A percentile compares a stretch with the other conserved stretches of the same genome.
Conservation (phyloP, 2,329 filamentous ascomycete species). For the Gnomoniopsis smithogilvyi region DNA sequence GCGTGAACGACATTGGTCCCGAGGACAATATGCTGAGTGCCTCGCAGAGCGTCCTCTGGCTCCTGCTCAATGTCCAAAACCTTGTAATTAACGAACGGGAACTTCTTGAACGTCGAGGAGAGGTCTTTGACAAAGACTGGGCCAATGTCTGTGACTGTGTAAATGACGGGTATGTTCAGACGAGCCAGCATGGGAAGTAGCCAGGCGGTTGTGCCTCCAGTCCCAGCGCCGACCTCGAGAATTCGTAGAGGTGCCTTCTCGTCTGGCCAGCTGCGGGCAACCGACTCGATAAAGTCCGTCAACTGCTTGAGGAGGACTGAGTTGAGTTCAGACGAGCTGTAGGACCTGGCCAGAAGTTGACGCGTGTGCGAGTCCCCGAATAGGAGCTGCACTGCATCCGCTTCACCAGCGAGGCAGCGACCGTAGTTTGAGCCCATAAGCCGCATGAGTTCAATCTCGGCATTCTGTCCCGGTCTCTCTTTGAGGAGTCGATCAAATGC, state of each 20-base stretch:
- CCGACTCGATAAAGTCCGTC: background rate
- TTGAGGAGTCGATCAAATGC: background rate
- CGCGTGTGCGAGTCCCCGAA: background rate
- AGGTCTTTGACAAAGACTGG: background rate
- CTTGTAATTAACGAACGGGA: background rate
- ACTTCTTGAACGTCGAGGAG: background rate
- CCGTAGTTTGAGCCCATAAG: background rate
- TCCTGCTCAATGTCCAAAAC: constrained; percentile 2
- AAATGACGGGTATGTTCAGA: background rate
- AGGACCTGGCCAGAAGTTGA: background rate
- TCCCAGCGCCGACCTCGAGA: too few relatives aligned
- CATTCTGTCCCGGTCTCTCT: background rate
- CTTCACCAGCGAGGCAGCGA: background rate
- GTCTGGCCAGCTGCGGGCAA: background rate
- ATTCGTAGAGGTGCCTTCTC: background rate
- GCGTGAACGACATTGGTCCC: background rate
- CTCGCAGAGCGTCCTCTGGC: background rate
- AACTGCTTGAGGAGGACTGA: background rate
- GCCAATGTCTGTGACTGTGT: background rate
- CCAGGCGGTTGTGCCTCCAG: constrained; percentile 1
- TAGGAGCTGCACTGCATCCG: background rate
- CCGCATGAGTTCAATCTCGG: background rate
- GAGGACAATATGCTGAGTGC: background rate
- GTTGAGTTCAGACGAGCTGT: background rate
- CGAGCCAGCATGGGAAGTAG: constrained; percentile 3